Evolutionary conservation across 768 basidiomycete species (phyloP).

Genomic region (Harrya chromipes): DNA sequence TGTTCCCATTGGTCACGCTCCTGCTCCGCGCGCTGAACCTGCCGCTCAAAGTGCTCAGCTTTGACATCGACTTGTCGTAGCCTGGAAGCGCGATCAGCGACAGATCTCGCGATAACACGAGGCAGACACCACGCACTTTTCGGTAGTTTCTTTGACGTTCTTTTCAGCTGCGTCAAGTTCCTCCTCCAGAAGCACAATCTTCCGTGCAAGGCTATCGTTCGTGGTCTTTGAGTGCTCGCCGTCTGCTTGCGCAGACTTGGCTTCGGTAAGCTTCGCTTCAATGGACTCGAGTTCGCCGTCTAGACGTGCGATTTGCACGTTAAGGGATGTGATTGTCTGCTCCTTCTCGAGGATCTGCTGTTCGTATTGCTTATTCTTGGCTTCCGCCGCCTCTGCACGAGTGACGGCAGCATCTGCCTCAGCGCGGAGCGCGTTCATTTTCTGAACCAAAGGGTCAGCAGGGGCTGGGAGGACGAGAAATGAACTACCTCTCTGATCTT

Average conservation of each 20-base stretch:
- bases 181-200: conserved; percentile 90
- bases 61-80: conserved; percentile 96
- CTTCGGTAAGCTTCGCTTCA: conserved; percentile 61
- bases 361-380: conserved; percentile 74
- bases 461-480: not conserved
- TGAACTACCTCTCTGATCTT: conserved; percentile 44
- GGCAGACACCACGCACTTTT: conserved; percentile 66
- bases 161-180: conserved; percentile 96
- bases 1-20: conserved; percentile 93
- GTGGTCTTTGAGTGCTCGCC: conserved; percentile 67
- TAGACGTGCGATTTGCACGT: conserved; percentile 61
- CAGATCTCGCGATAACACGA: conserved; percentile 11
- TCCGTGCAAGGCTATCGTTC: conserved; percentile 72
- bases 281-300: conserved; percentile 69
- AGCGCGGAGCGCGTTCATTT: conserved; percentile 69
- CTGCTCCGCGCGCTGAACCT: conserved; percentile 79
- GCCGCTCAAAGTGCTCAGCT: conserved; percentile 96
- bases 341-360: conserved; percentile 76
- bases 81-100: conserved; percentile 42
- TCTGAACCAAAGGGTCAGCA: conserved; percentile 39
- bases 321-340: conserved; percentile 79
- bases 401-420: conserved; percentile 81
- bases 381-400: conserved; percentile 88
- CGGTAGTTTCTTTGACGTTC: conserved; percentile 93
- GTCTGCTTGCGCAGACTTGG: conserved; percentile 64